These are phyloP conservation scores for Trypanosoma mega DNA, from an alignment of 208 protist genomes.

Conservation along the genomic window DNA sequence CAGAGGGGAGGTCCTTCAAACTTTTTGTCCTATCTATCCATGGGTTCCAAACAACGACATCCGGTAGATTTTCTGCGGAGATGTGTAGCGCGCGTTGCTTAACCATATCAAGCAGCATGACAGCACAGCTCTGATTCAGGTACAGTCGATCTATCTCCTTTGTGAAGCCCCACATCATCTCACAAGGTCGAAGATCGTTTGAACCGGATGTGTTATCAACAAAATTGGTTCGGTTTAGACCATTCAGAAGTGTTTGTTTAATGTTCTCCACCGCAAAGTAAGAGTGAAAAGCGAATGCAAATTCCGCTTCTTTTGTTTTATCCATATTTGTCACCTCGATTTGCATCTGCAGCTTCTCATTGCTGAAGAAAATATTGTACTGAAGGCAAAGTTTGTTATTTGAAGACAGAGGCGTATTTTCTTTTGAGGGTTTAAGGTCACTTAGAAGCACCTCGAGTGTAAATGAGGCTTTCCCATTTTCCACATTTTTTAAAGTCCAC, in stretches of 20 bases:
- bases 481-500: constrained; percentile 22
- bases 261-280: constrained; percentile 79
- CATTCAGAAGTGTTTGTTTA: constrained; percentile 55
- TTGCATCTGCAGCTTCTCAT: constrained; percentile 44
- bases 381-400: constrained; percentile 12
- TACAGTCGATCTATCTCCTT: constrained; percentile 83
- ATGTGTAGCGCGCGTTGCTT: constrained; percentile 42
- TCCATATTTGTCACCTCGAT: constrained; percentile 71
- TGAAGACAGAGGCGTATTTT: neutral
- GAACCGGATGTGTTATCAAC: constrained; percentile 47
- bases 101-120: constrained; percentile 44
- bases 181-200: neutral
- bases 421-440: neutral
- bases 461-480: constrained; percentile 20
- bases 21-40: constrained; percentile 64
- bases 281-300: constrained; percentile 85
- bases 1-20: constrained; percentile 69
- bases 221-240: constrained; percentile 65
- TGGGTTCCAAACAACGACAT: constrained; percentile 90
- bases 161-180: constrained; percentile 11
- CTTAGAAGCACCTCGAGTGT: constrained; percentile 6
- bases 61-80: constrained; percentile 47
- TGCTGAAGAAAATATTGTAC: constrained; percentile 81
- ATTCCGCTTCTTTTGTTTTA: constrained; percentile 36
- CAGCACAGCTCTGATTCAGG: constrained; percentile 42